Percentiles rank a stretch among this genome's conserved stretches.
These are phyloP conservation scores for Ceratocystis colombiana DNA, from an alignment of 2,329 filamentous ascomycete genomes.

Conservation along the genomic window DNA sequence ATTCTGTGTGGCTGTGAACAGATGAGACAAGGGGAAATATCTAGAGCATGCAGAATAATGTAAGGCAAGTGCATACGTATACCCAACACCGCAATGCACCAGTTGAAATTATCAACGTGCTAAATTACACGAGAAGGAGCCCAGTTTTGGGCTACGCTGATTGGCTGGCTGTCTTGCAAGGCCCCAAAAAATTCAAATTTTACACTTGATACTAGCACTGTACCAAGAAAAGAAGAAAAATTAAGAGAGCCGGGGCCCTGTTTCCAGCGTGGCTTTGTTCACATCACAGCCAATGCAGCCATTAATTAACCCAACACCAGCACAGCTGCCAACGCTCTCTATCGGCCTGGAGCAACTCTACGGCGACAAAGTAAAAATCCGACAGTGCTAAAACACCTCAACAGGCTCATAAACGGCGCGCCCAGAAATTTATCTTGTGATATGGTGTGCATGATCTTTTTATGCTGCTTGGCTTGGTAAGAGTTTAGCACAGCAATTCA, in stretches of 20 bases:
- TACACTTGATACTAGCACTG: neutral
- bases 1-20: constrained; percentile 10
- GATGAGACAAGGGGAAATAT: constrained; percentile 3
- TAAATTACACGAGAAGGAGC: neutral
- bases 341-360: neutral
- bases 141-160: neutral
- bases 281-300: neutral
- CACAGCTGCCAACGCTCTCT: neutral
- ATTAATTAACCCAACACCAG: neutral
- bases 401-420: neutral
- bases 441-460: neutral
- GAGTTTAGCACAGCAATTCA: neutral
- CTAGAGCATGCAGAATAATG: neutral
- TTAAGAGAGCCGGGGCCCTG: neutral
- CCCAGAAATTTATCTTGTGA: neutral
- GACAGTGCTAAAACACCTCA: neutral
- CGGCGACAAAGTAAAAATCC: neutral
- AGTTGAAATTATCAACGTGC: neutral
- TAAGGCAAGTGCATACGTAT: neutral
- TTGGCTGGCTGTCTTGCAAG: neutral
- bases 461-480: neutral
- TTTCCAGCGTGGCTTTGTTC: constrained; percentile 2
- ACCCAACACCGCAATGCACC: neutral
- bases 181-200: neutral
- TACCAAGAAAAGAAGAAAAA: neutral